These are phyloP conservation scores for Rhizopogon roseolus DNA, from an alignment of 768 basidiomycete genomes.

Conservation along the genomic window DNA sequence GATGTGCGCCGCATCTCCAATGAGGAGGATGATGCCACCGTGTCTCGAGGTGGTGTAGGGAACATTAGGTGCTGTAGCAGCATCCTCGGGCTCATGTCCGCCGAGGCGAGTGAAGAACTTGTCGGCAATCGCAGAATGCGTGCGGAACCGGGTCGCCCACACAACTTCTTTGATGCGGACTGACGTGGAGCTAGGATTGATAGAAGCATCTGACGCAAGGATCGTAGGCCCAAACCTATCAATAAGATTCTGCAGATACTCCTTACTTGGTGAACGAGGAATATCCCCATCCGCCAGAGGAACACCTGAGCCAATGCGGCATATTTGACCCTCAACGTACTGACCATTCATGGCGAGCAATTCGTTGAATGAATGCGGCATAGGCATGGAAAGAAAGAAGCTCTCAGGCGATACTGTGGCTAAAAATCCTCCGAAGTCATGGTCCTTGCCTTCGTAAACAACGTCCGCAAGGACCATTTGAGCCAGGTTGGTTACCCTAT, in stretches of 20 bases:
- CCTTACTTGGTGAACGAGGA: conserved; percentile 31
- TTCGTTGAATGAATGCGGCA: conserved; percentile 27
- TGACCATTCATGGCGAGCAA: conserved; percentile 8
- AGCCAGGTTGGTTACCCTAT: conserved; percentile 20
- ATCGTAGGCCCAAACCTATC: conserved; percentile 33
- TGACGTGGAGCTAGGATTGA: conserved; percentile 25
- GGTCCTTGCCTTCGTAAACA: conserved; percentile 19
- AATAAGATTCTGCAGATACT: conserved; percentile 41
- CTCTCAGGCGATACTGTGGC: conserved; percentile 23
- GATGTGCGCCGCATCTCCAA: conserved; percentile 48
- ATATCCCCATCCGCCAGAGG: conserved; percentile 29
- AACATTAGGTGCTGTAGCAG: background rate
- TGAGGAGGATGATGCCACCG: conserved; percentile 21
- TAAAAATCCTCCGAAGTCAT: conserved; percentile 4
- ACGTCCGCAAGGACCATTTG: conserved; percentile 48
- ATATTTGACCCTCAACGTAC: conserved; percentile 15
- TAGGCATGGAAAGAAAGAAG: conserved; percentile 31
- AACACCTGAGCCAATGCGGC: conserved; percentile 37
- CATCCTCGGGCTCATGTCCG: background rate
- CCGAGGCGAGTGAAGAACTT: conserved; percentile 29
- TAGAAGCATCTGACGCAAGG: conserved; percentile 30
- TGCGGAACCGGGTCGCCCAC: conserved; percentile 46
- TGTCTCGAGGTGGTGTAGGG: background rate
- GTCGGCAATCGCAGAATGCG: conserved; percentile 39
- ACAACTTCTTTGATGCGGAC: conserved; percentile 31